Base-by-base conservation (phyloP, 2,329 filamentous ascomycete genomes). In the Colletotrichum lindemuthianum region DNA sequence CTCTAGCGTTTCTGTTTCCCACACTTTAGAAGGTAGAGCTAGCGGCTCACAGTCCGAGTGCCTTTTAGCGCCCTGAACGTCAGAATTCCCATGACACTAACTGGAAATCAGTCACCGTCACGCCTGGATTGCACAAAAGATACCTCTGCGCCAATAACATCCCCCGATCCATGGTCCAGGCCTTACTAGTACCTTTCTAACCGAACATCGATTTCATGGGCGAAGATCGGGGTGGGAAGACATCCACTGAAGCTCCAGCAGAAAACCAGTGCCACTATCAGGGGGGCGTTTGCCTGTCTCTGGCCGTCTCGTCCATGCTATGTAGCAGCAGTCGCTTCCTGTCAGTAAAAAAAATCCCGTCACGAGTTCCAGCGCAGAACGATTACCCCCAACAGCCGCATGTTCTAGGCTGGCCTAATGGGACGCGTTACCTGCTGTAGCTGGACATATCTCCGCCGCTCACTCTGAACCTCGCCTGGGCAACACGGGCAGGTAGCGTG, bases 391-490 rank as follows among this genome's bases (percentile, higher is more conserved):
- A 48, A 39, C 57, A 60, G 61, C 61, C 61, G 58, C 63, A 63
- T 52, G 58, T 65, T 65, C 63, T 61, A 65, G 63, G 41, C 58
- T 53, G 58, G 58, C 41, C 58, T 52, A 40, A 33, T 56, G 45
- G 52, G 56, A 50, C 47, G 56, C 49, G 44, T 59, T 63, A 49
- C 55, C 58, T 63, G 47, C 63, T 65, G 36, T 57, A 61, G 61
- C 61, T 61, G 47, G 61, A 43, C 47, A 65, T 56, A 65, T 52
- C 58, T 57, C 58, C 61, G 61, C 56, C 32, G 43, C 33, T 45
- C 32, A 59, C 15, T 49, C 39, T 44, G 16, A 48, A 16, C 11
- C 49, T 24, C 15, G 15, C n/a, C 4, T 24, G 24, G 24, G 24
- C 24, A 24, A 24, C 24, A 24, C 24, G 24, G 24, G 24, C 24